These are phyloP conservation scores for Adansonia gregorii DNA, from an alignment of 441 rosid species.

Conservation along the genomic window DNA sequence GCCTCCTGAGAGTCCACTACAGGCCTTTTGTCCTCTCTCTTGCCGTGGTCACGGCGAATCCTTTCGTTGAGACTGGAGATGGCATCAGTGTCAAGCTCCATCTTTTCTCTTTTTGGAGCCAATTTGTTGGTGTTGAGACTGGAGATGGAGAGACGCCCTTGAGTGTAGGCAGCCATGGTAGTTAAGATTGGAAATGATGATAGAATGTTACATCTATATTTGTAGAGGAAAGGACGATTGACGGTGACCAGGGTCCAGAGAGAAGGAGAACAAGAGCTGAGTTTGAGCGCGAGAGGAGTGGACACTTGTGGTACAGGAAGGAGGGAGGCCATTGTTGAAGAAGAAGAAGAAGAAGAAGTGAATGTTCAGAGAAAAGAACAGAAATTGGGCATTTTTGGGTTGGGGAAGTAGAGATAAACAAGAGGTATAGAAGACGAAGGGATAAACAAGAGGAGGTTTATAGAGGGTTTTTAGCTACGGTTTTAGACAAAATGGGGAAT, in stretches of 20 bases:
- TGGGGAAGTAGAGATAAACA: not conserved
- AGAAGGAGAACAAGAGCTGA: slow-evolving; percentile 48
- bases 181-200: slow-evolving; percentile 34
- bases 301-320: slow-evolving; percentile 43
- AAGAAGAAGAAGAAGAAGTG: slow-evolving; percentile 19
- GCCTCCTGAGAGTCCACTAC: slow-evolving; percentile 83
- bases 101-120: slow-evolving; percentile 44
- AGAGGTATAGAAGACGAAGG: not conserved
- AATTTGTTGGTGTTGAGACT: slow-evolving; percentile 36
- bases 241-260: slow-evolving; percentile 42
- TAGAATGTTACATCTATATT: slow-evolving; percentile 17
- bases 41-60: slow-evolving; percentile 68
- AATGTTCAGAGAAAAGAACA: slow-evolving; percentile 11
- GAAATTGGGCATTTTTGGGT: slow-evolving; percentile 17
- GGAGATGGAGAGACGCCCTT: slow-evolving; percentile 41
- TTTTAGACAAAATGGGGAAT: not conserved
- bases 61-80: slow-evolving; percentile 80
- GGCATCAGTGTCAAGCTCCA: slow-evolving; percentile 52
- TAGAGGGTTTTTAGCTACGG: slow-evolving; percentile 28
- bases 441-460: slow-evolving; percentile 31
- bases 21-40: slow-evolving; percentile 59
- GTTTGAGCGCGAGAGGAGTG: slow-evolving; percentile 48
- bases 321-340: slow-evolving; percentile 52
- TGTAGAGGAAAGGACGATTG: slow-evolving; percentile 32
- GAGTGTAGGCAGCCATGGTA: slow-evolving; percentile 48